Evolutionary conservation across 2,329 filamentous ascomycete species (phyloP).

Genomic region (Didymella exigua): DNA sequence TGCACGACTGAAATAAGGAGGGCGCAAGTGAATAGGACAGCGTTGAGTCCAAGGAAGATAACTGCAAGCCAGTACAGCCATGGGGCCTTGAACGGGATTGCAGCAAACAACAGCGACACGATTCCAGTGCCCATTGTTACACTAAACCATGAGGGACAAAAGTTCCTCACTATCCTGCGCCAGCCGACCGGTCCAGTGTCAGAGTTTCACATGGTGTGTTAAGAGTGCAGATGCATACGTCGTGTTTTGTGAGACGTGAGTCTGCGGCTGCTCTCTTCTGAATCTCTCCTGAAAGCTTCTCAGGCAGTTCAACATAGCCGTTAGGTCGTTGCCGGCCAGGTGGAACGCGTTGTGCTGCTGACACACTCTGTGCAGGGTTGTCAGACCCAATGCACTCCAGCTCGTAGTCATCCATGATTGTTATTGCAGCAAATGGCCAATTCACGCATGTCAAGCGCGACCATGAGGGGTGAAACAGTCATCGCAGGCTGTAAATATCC

Average conservation of each 20-base stretch:
- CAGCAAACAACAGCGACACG: constrained; percentile 66
- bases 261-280: not conserved
- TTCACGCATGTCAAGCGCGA: not conserved
- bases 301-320: constrained; percentile 9
- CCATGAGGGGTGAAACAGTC: not conserved
- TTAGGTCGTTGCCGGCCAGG: constrained; percentile 23
- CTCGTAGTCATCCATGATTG: constrained; percentile 37
- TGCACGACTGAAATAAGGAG: constrained; percentile 61
- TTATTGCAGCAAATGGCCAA: not conserved
- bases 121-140: constrained; percentile 69
- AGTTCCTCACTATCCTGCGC: constrained; percentile 46
- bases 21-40: constrained; percentile 62
- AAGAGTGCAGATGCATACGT: constrained; percentile 19
- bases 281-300: not conserved
- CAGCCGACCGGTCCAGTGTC: constrained; percentile 34
- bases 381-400: constrained; percentile 34
- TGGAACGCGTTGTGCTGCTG: constrained; percentile 25
- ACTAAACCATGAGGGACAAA: constrained; percentile 47
- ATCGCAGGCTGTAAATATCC: not conserved
- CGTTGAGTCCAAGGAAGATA: constrained; percentile 66
- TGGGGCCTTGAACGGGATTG: constrained; percentile 64
- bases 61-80: constrained; percentile 67
- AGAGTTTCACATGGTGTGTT: not conserved
- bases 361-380: constrained; percentile 36
- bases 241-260: constrained; percentile 32